Conservation (phyloP, 2,329 filamentous ascomycete species). For the Tolypocladium pustulatum region DNA sequence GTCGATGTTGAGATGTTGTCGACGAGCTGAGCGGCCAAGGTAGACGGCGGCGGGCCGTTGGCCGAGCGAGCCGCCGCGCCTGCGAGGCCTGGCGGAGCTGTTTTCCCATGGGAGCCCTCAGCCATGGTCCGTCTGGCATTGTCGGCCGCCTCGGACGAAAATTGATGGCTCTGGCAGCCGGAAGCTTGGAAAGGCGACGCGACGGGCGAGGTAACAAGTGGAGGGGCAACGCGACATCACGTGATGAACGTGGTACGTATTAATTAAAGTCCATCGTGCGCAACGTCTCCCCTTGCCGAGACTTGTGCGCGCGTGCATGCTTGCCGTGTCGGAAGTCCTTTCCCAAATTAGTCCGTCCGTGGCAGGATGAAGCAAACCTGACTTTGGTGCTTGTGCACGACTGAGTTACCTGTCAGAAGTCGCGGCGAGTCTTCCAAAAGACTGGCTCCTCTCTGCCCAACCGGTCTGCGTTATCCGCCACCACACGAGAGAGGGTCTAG, state of each 20-base stretch:
- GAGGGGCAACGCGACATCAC: constrained; percentile 11
- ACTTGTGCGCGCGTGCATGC: no score
- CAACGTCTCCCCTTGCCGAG: no score
- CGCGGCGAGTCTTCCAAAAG: no score
- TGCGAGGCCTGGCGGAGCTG: constrained; percentile 6
- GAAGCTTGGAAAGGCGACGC: constrained; percentile 3
- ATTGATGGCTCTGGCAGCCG: not conserved
- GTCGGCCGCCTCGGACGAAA: constrained; percentile 2
- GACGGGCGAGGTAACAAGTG: not conserved
- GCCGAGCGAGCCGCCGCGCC: constrained; percentile 8
- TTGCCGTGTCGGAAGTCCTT: no score
- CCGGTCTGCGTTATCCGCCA: no score
- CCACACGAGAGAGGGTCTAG: no score
- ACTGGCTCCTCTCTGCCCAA: no score
- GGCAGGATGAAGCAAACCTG: no score
- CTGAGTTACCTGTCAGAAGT: no score
- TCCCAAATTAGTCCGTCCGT: no score
- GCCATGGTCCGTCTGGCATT: constrained; percentile 20
- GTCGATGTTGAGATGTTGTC: constrained; percentile 63
- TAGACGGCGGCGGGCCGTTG: constrained; percentile 54
- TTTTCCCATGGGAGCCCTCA: constrained; percentile 10
- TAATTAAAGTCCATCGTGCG: no score
- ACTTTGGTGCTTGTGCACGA: no score
- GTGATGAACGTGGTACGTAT: constrained; percentile 3
- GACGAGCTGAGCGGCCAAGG: constrained; percentile 78